phyloP scores from a whole-genome alignment of 208 protist species.

The Acanthamoeba healyi region DNA sequence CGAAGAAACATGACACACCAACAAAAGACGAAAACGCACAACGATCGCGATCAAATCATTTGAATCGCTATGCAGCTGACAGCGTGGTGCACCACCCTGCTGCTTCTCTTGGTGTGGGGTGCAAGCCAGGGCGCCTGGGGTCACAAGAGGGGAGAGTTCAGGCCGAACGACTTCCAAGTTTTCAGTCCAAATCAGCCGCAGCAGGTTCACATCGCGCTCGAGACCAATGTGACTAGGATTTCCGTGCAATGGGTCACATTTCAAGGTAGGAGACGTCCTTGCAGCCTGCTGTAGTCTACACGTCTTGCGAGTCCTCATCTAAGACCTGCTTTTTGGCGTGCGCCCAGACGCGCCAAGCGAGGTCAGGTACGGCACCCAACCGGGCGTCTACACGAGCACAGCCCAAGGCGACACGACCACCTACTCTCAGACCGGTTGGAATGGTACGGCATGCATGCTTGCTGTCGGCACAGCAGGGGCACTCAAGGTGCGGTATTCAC shows the following conservation, averaged over 20 bases:
- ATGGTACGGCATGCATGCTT: too few relatives aligned
- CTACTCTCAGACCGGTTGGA: conserved; percentile 26
- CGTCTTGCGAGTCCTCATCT: neutral
- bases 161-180: neutral
- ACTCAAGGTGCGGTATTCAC: neutral
- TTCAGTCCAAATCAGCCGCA: conserved; percentile 3
- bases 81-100: neutral
- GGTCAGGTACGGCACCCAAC: conserved; percentile 6
- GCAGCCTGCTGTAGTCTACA: neutral
- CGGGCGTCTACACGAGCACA: neutral
- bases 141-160: neutral
- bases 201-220: conserved; percentile 39
- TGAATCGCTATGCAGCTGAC: neutral
- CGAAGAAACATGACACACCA: too few relatives aligned
- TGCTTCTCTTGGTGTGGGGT: neutral
- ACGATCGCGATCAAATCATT: too few relatives aligned
- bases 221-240: neutral
- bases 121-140: neutral
- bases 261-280: neutral
- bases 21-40: too few relatives aligned
- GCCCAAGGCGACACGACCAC: neutral
- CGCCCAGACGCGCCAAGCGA: neutral
- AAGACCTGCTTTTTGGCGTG: neutral
- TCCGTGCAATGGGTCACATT: conserved; percentile 58
- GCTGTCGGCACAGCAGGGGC: too few relatives aligned